A percentile compares a stretch with the other conserved stretches of the same genome.
Evolutionary conservation across 768 basidiomycete species (phyloP).

Genomic region (Tulasnella sp.): DNA sequence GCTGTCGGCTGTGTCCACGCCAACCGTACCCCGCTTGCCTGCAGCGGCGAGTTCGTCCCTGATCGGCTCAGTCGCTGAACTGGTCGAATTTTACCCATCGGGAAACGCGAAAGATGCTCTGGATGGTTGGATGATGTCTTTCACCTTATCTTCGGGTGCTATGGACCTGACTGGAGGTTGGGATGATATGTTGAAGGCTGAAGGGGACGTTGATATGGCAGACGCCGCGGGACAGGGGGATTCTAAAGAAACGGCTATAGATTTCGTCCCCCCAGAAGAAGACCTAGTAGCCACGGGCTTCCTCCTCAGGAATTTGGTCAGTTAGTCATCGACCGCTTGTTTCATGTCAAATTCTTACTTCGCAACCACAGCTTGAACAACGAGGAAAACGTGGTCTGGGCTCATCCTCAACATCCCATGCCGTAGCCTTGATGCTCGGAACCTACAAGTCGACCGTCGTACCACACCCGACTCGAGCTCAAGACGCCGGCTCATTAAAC

Average conservation of each 20-base stretch:
- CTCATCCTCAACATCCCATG: background rate
- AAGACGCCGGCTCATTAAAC: background rate
- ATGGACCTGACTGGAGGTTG: background rate
- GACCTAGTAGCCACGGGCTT: background rate
- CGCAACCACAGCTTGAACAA: background rate
- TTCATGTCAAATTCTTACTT: background rate
- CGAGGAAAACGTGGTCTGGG: background rate
- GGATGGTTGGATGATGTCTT: conserved; percentile 4
- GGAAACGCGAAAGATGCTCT: background rate
- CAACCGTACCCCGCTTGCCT: background rate
- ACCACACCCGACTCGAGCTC: background rate
- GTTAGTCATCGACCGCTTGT: background rate
- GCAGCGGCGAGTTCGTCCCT: conserved; percentile 8
- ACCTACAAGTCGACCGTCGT: conserved; percentile 11
- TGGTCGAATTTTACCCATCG: background rate
- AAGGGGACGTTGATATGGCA: background rate
- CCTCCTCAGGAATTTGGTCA: conserved; percentile 10
- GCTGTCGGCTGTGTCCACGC: conserved; percentile 12
- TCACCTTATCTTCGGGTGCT: background rate
- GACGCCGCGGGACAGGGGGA: background rate
- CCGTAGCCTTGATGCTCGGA: background rate
- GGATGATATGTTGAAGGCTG: conserved; percentile 4
- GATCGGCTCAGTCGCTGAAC: background rate
- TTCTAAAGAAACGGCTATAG: background rate
- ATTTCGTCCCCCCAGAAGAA: background rate